phyloP scores from a whole-genome alignment of 202 grass and related monocot genomes.

The Panicum virgatum region DNA sequence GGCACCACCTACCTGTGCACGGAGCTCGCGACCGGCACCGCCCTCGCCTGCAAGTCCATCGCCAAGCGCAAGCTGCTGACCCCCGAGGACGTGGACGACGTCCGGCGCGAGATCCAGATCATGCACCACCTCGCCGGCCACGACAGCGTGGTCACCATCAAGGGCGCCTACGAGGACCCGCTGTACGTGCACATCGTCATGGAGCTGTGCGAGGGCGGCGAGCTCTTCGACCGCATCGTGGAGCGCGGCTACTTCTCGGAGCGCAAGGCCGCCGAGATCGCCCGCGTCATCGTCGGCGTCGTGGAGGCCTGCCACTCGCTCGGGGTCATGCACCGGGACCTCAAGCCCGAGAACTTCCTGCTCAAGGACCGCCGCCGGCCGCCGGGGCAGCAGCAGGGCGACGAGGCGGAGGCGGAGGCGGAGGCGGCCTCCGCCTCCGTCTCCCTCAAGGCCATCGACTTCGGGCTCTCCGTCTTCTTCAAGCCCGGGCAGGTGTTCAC shows the following conservation, averaged over 20 bases:
- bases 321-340: conserved; percentile 75
- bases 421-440: too few species aligned
- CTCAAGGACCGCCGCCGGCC: too few species aligned
- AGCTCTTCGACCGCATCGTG: conserved; percentile 97
- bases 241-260: conserved; percentile 58
- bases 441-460: conserved; percentile 98
- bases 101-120: conserved; percentile 57
- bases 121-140: conserved; percentile 56
- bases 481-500: conserved; percentile 91
- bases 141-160: conserved; percentile 52
- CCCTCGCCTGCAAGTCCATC: conserved; percentile 54
- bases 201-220: conserved; percentile 98
- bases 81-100: conserved; percentile 53
- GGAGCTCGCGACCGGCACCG: not conserved
- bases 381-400: too few species aligned
- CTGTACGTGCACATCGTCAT: conserved; percentile 88
- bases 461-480: conserved; percentile 94
- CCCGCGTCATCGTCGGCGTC: conserved; percentile 51
- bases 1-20: conserved; percentile 61
- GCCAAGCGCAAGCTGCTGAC: conserved; percentile 59
- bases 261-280: conserved; percentile 51
- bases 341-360: conserved; percentile 87
- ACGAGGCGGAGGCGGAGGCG: too few species aligned
- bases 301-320: conserved; percentile 56
- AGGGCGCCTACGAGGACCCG: conserved; percentile 60